These are phyloP conservation scores for Tetradesmus lagerheimii DNA, from an alignment of 139 green algal species.

Conservation along the genomic window DNA sequence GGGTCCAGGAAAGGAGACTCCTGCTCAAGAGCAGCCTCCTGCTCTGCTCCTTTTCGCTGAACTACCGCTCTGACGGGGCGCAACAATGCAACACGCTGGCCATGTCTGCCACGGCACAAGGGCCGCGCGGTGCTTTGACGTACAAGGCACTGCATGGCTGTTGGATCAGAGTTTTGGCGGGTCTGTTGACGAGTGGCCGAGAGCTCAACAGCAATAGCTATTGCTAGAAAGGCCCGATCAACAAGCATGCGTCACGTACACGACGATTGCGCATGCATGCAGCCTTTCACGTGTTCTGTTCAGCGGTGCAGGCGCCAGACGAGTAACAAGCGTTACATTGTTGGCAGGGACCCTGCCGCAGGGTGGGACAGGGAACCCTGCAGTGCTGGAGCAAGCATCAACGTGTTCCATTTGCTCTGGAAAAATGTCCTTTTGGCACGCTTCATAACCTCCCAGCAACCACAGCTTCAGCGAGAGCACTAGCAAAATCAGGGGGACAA, in stretches of 20 bases:
- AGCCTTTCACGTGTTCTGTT: neutral
- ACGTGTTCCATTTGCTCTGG: too few relatives aligned
- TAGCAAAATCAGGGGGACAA: neutral
- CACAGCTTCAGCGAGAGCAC: too few relatives aligned
- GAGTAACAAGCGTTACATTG: neutral
- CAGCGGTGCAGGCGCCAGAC: neutral
- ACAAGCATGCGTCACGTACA: neutral
- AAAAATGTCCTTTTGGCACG: too few relatives aligned
- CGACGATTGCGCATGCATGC: neutral
- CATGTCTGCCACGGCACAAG: neutral
- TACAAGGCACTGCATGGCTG: neutral
- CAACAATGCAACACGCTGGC: neutral
- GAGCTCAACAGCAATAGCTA: neutral
- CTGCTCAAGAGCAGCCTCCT: slow-evolving; percentile 18
- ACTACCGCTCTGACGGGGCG: neutral
- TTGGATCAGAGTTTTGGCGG: neutral
- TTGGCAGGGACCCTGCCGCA: too few relatives aligned
- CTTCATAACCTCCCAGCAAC: too few relatives aligned
- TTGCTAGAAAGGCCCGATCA: neutral
- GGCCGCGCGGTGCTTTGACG: neutral
- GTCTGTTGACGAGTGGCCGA: neutral
- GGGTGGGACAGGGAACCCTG: too few relatives aligned
- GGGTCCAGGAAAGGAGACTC: slow-evolving; percentile 66
- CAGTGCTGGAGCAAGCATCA: too few relatives aligned
- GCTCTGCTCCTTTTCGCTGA: neutral